These are phyloP conservation scores for Darksidea phi DNA, from an alignment of 495 filamentous ascomycete genomes.

Conservation along the genomic window DNA sequence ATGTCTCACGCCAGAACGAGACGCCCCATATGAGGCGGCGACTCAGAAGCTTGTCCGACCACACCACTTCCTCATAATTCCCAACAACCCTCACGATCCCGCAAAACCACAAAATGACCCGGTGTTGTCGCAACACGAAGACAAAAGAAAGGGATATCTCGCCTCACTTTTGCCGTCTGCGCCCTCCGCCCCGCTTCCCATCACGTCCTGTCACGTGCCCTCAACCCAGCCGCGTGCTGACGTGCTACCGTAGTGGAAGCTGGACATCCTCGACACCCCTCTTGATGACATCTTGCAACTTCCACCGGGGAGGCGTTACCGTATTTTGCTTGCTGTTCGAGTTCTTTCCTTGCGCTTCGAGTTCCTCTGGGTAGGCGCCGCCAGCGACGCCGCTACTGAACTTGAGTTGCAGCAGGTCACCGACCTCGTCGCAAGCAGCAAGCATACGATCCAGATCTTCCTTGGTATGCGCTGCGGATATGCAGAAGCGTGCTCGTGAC, in stretches of 20 bases:
- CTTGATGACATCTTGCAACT: slow-evolving; percentile 73
- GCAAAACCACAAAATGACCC: not conserved
- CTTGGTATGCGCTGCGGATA: slow-evolving; percentile 95
- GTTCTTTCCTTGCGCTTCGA: slow-evolving; percentile 68
- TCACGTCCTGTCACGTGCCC: not conserved
- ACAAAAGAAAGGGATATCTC: not conserved
- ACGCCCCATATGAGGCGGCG: too few relatives aligned
- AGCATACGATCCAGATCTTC: slow-evolving; percentile 93
- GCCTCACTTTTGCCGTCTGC: not conserved
- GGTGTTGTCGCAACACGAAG: not conserved
- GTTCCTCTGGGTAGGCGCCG: slow-evolving; percentile 73
- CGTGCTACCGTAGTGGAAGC: slow-evolving; percentile 57
- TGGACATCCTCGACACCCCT: slow-evolving; percentile 79
- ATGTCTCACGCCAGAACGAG: too few relatives aligned
- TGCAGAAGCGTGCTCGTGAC: slow-evolving; percentile 91
- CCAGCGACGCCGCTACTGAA: slow-evolving; percentile 93
- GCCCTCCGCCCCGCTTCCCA: slow-evolving; percentile 1
- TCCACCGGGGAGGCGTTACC: slow-evolving; percentile 73
- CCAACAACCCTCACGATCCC: too few relatives aligned
- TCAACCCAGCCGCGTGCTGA: not conserved
- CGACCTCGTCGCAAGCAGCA: slow-evolving; percentile 86
- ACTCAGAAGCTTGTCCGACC: too few relatives aligned
- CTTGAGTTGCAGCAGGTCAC: slow-evolving; percentile 88
- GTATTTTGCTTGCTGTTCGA: slow-evolving; percentile 54
- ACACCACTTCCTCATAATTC: too few relatives aligned